Evolutionary conservation across 345 rosid genomes (phyloP), one percentile per base, ranked within the genome.

Genomic region (Arabidopsis arenosa): DNA sequence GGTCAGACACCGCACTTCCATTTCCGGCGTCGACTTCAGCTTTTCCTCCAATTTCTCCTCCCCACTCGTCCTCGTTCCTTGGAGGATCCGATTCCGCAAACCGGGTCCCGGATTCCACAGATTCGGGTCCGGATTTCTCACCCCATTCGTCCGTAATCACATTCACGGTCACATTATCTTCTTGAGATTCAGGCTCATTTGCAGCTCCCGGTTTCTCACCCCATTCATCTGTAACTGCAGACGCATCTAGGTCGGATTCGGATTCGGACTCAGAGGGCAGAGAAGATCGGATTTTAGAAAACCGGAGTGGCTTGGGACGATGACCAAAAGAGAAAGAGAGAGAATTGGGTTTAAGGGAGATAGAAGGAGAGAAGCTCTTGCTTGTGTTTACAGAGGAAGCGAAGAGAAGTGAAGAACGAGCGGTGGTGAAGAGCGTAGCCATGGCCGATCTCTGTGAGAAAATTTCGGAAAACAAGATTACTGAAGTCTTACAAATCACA

Each of bases 31-130:
- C 39, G 15, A 77, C 39, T 45, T 53, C 71, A 66, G 70, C 70
- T 75, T 75, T 55, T 77, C 82, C 78, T 32, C 5, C 60, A 7
- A 14, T 14, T 65, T 41, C 39, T 18, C 75, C 83, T 52, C 74
- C 96, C 97, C 97, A 90, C 88, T 95, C 99, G 63, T 92, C 99
- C 32, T 91, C 96, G 65, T 81, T 80, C 78, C 15, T 72, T 7
- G 97, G 88, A 49, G 97, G 97, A 80, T 95, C 97, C 82, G 86
- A 79, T 3, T 87, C 97, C 21, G 86, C 41, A 55, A 80, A 63
- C 70, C 69, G 85, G 63, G 86, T 81, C 47, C 76, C 85, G 11
- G 87, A 72, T 9, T 72, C 86, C 41, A 59, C 81, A 5, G 37
- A 55, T 8, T 61, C 83, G 13, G 81, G 60, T 45, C 74, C 90